Evolutionary conservation across 176 grass and related monocot species (phyloP).

Genomic region (Oryza meyeriana): DNA sequence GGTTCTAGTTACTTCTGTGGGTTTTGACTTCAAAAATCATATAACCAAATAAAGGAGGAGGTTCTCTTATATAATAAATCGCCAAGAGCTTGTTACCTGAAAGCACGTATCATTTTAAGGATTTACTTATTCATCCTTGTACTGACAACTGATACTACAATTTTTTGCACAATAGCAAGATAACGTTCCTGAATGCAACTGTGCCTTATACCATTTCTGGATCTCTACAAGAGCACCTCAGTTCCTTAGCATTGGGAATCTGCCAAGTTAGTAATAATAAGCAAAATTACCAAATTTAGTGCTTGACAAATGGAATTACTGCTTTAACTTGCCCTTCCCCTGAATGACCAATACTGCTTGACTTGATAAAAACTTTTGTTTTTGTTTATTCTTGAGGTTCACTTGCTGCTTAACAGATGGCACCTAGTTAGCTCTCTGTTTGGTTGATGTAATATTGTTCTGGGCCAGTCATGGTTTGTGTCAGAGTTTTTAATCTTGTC

Average conservation of each 20-base stretch:
- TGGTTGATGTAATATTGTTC: background rate
- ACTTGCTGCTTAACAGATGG: background rate
- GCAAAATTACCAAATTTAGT: background rate
- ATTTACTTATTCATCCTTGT: background rate
- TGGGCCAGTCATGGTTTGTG: background rate
- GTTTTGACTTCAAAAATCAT: constrained; percentile 24
- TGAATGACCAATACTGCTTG: background rate
- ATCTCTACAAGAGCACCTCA: background rate
- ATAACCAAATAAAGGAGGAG: background rate
- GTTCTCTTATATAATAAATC: constrained; percentile 7
- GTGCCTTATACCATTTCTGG: background rate
- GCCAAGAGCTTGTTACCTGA: background rate
- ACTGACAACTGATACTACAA: background rate
- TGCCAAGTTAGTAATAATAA: background rate
- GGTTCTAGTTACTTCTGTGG: constrained; percentile 6
- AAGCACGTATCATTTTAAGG: background rate
- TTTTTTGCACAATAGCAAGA: background rate
- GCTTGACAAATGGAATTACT: background rate
- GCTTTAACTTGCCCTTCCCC: background rate
- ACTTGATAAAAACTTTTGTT: background rate
- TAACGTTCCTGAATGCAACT: background rate
- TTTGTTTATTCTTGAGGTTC: background rate
- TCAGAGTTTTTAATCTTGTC: background rate
- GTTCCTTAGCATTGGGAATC: background rate
- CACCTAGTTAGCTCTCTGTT: background rate